Conservation (phyloP, 345 rosid species). For the Hibiscus tridactylites region DNA sequence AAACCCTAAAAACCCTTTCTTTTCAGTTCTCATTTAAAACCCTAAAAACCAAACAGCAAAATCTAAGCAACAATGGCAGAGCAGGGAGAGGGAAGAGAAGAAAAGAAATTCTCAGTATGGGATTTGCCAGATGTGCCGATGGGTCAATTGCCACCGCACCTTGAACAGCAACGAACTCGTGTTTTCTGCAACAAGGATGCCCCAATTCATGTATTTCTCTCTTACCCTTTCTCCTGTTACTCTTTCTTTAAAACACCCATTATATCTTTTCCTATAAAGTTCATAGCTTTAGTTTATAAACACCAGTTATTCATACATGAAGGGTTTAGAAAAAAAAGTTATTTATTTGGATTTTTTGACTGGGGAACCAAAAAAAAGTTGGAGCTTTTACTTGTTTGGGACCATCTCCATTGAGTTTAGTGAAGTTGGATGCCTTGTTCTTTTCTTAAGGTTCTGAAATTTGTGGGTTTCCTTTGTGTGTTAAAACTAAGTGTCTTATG, state of each 20-base stretch:
- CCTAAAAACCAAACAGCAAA: background rate
- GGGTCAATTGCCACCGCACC: conserved; percentile 65
- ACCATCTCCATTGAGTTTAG: background rate
- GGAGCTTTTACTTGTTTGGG: background rate
- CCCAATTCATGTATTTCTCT: conserved; percentile 51
- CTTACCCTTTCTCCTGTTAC: background rate
- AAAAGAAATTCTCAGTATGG: conserved; percentile 25
- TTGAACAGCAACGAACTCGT: conserved; percentile 57
- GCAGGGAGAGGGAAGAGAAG: conserved; percentile 1
- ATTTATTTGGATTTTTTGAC: background rate
- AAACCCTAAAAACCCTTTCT: background rate
- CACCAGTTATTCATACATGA: background rate
- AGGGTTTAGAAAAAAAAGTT: background rate
- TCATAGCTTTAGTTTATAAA: background rate
- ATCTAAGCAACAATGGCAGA: conserved; percentile 12
- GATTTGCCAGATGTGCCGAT: conserved; percentile 65
- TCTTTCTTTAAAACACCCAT: background rate
- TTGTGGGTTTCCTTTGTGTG: background rate
- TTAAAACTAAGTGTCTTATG: background rate
- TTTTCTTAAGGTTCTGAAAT: background rate
- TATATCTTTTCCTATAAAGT: conserved; percentile 12
- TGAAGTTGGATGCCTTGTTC: background rate
- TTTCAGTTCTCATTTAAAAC: background rate
- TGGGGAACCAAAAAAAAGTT: background rate
- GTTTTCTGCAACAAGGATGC: conserved; percentile 65